Base-by-base conservation (phyloP, 768 basidiomycete species). In the Lactarius tabidus region DNA sequence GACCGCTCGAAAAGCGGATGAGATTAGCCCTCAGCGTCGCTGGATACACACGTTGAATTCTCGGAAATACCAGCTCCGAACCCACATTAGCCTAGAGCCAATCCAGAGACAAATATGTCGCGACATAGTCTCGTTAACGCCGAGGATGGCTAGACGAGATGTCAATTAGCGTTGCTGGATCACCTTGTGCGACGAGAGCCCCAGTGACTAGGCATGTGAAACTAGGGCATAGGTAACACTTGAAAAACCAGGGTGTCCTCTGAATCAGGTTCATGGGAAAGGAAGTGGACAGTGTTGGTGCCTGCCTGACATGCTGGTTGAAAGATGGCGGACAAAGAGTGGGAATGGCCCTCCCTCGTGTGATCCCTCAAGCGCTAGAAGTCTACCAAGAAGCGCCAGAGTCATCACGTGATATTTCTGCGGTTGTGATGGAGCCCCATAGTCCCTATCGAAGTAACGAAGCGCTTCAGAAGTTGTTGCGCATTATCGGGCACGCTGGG, bases 271-370 rank as follows among this genome's bases (percentile, higher is more conserved):
- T 41, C 60, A 51, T 65, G 59, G 55, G 63, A 45, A 43, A 60
- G 18, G 6, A 55, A 48, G 12, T n/a, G n/a, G 33, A 33, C 33
- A 45, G 23, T 60, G 60, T 61, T 65, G 60, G 64, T 57, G 23
- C 64, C 64, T 57, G 23, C 64, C 64, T 65, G 60, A 60, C 64
- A 56, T 56, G 39, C 26, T 51, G 45, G 15, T 53, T 48, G 6
- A 56, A 52, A 59, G 57, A 64, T 58, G 31, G 63, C 23, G 63
- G 57, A 33, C 39, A 23, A 54, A 64, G 52, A 54, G 52, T 39
- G 63, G 63, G 63, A 64, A 64, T 59, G 57, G 52, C 12, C 51
- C 48, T 56, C 31, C 41, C 20, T 57, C 20, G 56, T 63, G 63
- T 54, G 57, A 53, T 31, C 35, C 31, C 1, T 63, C 31, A 23